Evolutionary conservation across 192 early-diverging fungal genomes (phyloP).

Genomic region (Gryganskiella cystojenkinii): DNA sequence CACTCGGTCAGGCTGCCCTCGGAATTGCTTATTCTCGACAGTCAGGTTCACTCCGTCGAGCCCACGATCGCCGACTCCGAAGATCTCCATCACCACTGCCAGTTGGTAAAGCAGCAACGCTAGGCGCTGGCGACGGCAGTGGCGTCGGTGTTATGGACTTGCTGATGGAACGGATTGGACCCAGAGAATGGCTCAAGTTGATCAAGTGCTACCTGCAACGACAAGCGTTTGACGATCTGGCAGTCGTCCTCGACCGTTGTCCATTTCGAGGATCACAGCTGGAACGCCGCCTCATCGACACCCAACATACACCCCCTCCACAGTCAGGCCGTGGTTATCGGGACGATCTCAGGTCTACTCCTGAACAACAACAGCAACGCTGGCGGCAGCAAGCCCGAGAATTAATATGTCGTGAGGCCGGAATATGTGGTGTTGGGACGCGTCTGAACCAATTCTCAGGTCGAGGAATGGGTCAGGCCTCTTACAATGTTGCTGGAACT

Average conservation of each 20-base stretch:
- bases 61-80: background rate
- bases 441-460: slow-evolving; percentile 27
- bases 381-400: slow-evolving; percentile 28
- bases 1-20: slow-evolving; percentile 37
- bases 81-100: background rate
- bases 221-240: slow-evolving; percentile 41
- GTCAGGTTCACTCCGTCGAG: slow-evolving; percentile 16
- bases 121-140: background rate
- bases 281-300: background rate
- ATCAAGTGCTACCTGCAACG: slow-evolving; percentile 46
- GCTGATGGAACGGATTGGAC: slow-evolving; percentile 38
- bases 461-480: slow-evolving; percentile 27
- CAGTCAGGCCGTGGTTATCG: background rate
- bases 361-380: background rate
- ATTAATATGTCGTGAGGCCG: slow-evolving; percentile 36
- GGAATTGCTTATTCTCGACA: slow-evolving; percentile 32
- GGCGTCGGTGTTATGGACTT: slow-evolving; percentile 27
- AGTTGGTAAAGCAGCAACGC: background rate
- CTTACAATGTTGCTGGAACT: slow-evolving; percentile 35
- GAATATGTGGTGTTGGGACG: slow-evolving; percentile 38
- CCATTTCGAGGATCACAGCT: slow-evolving; percentile 42
- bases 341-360: background rate
- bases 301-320: background rate
- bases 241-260: slow-evolving; percentile 28
- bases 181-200: slow-evolving; percentile 48